Evolutionary conservation across 2,329 filamentous ascomycete species (phyloP).

Genomic region (Simplicillium aogashimaense): DNA sequence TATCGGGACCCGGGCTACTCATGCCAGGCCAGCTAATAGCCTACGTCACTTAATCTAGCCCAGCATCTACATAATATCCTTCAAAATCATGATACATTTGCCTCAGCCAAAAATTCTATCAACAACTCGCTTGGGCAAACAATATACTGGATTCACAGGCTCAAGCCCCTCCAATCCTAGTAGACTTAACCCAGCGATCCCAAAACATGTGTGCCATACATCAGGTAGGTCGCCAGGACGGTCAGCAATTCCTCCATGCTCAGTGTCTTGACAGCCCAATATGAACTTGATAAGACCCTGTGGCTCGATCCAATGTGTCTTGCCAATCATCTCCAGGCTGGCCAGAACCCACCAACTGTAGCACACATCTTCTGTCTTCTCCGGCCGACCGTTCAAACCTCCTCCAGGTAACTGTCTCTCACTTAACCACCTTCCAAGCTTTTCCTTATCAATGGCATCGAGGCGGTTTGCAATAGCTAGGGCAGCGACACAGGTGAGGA

Average conservation of each 20-base stretch:
- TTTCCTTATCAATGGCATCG: conserved; percentile 74
- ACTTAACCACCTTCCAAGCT: conserved; percentile 80
- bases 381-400: conserved; percentile 85
- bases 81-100: too few species aligned
- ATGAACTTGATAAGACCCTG: conserved; percentile 74
- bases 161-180: conserved; percentile 67
- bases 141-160: conserved; percentile 81
- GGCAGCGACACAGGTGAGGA: conserved; percentile 87
- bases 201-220: conserved; percentile 92
- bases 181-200: conserved; percentile 77
- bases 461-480: conserved; percentile 74
- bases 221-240: conserved; percentile 91
- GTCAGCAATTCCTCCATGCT: conserved; percentile 79
- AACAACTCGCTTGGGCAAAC: conserved; percentile 61
- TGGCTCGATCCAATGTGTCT: conserved; percentile 87
- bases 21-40: too few species aligned
- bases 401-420: conserved; percentile 83
- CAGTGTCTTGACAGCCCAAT: conserved; percentile 75
- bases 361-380: conserved; percentile 94
- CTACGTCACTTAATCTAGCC: too few species aligned
- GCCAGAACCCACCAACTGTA: conserved; percentile 99
- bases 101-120: conserved; percentile 31
- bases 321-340: conserved; percentile 80
- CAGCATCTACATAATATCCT: too few species aligned
- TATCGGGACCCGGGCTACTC: too few species aligned